phyloP scores from a whole-genome alignment of 108 stramenopile species.

The Conticribra weissflogii region DNA sequence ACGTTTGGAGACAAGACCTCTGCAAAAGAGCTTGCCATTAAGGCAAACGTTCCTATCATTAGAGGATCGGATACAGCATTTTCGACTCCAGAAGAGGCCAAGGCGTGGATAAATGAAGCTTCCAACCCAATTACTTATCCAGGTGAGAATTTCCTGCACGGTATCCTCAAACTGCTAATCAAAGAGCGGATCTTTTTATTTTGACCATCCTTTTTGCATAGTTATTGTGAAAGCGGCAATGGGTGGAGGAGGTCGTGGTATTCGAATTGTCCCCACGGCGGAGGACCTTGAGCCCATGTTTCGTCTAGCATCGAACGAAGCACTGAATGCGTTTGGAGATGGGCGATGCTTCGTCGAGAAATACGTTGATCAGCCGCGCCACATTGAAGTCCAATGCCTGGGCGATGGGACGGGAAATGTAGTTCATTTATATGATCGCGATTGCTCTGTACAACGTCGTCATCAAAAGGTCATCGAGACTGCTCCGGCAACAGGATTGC shows the following conservation, averaged over 20 bases:
- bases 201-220: background rate
- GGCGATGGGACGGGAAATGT: slow-evolving; percentile 95
- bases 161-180: no score
- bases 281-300: slow-evolving; percentile 76
- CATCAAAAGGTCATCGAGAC: slow-evolving; percentile 98
- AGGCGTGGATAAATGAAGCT: slow-evolving; percentile 75
- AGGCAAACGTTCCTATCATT: slow-evolving; percentile 87
- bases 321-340: slow-evolving; percentile 92
- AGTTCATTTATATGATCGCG: slow-evolving; percentile 93
- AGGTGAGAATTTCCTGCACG: background rate
- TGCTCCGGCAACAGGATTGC: slow-evolving; percentile 87
- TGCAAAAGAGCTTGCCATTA: slow-evolving; percentile 88
- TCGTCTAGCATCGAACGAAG: slow-evolving; percentile 79
- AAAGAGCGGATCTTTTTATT: no score
- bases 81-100: slow-evolving; percentile 76
- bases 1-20: slow-evolving; percentile 92
- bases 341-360: slow-evolving; percentile 93
- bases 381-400: slow-evolving; percentile 96
- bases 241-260: slow-evolving; percentile 97
- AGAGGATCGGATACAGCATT: slow-evolving; percentile 91
- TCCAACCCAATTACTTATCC: slow-evolving; percentile 84
- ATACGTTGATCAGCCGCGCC: slow-evolving; percentile 92
- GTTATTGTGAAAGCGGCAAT: slow-evolving; percentile 97
- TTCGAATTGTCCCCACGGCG: slow-evolving; percentile 87
- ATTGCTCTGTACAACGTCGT: slow-evolving; percentile 97